Conservation (phyloP, 352 stramenopile genomes). For the Globisporangium canariense region DNA sequence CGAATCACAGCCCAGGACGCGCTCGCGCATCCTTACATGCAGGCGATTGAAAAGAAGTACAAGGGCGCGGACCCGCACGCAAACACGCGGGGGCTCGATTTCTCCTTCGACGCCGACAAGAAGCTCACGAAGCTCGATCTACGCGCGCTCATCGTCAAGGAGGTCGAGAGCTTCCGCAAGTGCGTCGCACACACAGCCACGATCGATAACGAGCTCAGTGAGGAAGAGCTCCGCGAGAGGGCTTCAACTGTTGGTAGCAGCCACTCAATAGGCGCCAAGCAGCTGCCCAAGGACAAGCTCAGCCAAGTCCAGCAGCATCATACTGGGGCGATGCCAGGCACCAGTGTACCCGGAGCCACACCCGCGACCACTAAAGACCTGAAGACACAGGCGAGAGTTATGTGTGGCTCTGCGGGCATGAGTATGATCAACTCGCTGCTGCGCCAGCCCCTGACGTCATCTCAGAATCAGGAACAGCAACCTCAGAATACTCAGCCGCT, state of each 20-base stretch:
- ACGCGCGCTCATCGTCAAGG: slow-evolving; percentile 60
- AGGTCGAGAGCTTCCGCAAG: slow-evolving; percentile 60
- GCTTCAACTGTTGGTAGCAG: not conserved
- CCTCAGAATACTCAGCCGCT: not conserved
- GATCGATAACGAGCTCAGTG: slow-evolving; percentile 7
- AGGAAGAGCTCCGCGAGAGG: slow-evolving; percentile 15
- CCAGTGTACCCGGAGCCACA: not conserved
- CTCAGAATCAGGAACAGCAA: slow-evolving; percentile 16
- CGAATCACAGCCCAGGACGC: slow-evolving; percentile 60
- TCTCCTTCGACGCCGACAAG: slow-evolving; percentile 66
- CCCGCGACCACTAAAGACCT: not conserved
- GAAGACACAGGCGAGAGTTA: slow-evolving; percentile 13
- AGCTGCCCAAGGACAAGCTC: slow-evolving; percentile 6
- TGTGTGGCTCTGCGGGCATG: slow-evolving; percentile 32
- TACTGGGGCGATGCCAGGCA: not conserved
- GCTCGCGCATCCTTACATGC: slow-evolving; percentile 66
- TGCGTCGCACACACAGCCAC: slow-evolving; percentile 15
- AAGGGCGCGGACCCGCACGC: slow-evolving; percentile 38
- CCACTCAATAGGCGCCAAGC: not conserved
- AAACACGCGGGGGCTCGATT: slow-evolving; percentile 36
- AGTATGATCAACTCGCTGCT: slow-evolving; percentile 48
- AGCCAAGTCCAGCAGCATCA: not conserved
- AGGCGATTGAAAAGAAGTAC: slow-evolving; percentile 66
- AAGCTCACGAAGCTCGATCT: slow-evolving; percentile 72
- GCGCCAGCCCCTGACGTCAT: slow-evolving; percentile 20